Evolutionary conservation across 2,329 filamentous ascomycete genomes (phyloP).

Genomic region (Tolypocladium ovalisporum): DNA sequence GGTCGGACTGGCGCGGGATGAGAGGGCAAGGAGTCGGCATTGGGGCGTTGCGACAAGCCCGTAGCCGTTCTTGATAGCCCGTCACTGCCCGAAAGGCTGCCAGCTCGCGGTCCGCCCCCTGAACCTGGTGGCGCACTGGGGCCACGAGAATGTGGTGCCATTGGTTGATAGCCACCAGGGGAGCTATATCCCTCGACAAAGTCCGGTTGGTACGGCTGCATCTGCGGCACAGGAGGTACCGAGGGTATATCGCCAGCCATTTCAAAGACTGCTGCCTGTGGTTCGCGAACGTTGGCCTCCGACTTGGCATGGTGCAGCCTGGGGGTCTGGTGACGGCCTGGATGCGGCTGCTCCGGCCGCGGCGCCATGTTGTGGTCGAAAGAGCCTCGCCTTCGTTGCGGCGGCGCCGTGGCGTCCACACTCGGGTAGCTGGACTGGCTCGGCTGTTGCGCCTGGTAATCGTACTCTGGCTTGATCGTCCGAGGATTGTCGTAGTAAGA

Average conservation of each 20-base stretch:
- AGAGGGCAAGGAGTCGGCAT: slow-evolving; percentile 39
- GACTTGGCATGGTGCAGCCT: slow-evolving; percentile 52
- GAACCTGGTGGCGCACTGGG: slow-evolving; percentile 21
- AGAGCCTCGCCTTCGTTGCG: slow-evolving; percentile 26
- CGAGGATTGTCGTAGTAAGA: slow-evolving; percentile 36
- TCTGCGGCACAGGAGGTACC: slow-evolving; percentile 36
- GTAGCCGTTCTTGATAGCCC: slow-evolving; percentile 10
- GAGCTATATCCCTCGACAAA: slow-evolving; percentile 13
- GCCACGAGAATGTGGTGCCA: slow-evolving; percentile 15
- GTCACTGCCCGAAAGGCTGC: not conserved
- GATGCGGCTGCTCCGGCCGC: slow-evolving; percentile 30
- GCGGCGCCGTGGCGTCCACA: slow-evolving; percentile 28
- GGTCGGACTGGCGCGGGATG: slow-evolving; percentile 54
- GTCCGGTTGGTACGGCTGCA: slow-evolving; percentile 16
- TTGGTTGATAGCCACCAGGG: slow-evolving; percentile 13
- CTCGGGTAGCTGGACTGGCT: slow-evolving; percentile 23
- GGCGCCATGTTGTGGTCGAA: slow-evolving; percentile 38
- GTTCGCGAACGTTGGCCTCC: slow-evolving; percentile 53
- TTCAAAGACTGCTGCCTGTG: slow-evolving; percentile 61
- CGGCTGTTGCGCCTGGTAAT: slow-evolving; percentile 9
- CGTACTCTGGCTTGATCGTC: slow-evolving; percentile 15
- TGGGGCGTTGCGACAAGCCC: slow-evolving; percentile 18
- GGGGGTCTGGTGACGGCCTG: slow-evolving; percentile 37
- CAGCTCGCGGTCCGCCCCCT: not conserved
- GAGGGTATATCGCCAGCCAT: slow-evolving; percentile 54